Base-by-base conservation (phyloP, 495 filamentous ascomycete genomes). In the Penicillium ochrochloron region DNA sequence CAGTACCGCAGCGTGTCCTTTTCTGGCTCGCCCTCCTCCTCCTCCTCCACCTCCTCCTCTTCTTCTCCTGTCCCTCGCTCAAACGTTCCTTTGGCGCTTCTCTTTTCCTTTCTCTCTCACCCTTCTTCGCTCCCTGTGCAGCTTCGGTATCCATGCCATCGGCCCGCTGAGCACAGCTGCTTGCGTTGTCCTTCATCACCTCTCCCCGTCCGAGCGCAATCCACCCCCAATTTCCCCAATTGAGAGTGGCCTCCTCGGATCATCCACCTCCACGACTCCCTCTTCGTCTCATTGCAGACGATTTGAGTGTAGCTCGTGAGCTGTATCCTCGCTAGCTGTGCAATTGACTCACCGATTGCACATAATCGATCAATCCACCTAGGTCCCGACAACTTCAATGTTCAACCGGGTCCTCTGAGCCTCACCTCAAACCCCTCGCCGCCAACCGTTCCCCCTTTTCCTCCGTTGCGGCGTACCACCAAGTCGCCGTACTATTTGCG, bases 1-100 rank as follows among this genome's bases (percentile, higher is more conserved):
- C 53, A 51, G 53, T 66, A 65, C 57, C 39, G 46, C 66, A 64
- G 65, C 70, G 67, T 73, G 72, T 76, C 74, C 71, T 73, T 65
- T 72, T 78, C 71, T 64, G 55, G 44, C 66, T 68, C 61, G 55
- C 52, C 57, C 61, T 64, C 1, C 25, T 27, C 25, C 2, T 27
- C 68, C 63, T 44, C 23, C 51, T 33, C 68, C 63, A 44, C 27
- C 51, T n/a, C 51, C 51, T 54, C 51, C 51, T 58, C 62, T 50
- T 64, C 33, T 62, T 60, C 67, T 65, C 65, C 56, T 70, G 51
- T 68, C 52, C 57, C 60, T 62, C 63, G 56, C 60, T 62, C 63
- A 51, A 21, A 63, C 57, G 60, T 70, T 65, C 61, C 66, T 64
- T 61, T 67, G 61, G 48, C 61, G 61, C 57, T 64, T 58, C 60